These are phyloP conservation scores for Penicillium polonicum DNA, from an alignment of 2,329 filamentous ascomycete genomes.

Conservation along the genomic window DNA sequence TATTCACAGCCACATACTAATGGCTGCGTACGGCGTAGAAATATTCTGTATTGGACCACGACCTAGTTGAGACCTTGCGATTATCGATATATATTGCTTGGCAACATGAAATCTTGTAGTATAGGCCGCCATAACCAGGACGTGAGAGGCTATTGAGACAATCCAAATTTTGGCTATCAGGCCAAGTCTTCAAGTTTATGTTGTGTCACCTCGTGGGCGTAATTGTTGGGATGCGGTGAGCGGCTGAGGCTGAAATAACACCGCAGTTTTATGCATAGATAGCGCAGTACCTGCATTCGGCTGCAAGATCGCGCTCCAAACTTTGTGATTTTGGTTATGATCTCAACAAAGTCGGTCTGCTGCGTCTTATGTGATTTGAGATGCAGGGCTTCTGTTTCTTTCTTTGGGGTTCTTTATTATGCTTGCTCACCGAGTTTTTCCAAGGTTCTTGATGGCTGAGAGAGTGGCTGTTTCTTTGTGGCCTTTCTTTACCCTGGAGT, in stretches of 20 bases:
- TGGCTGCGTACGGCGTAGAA: too few species aligned
- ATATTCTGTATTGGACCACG: neutral
- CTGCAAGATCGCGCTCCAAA: constrained; percentile 11
- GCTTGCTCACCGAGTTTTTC: constrained; percentile 3
- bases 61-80: too few species aligned
- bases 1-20: neutral
- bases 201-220: constrained; percentile 16
- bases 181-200: neutral
- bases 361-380: constrained; percentile 8
- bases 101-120: neutral
- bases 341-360: constrained; percentile 14
- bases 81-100: neutral
- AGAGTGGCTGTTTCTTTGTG: neutral
- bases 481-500: neutral
- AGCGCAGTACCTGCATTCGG: constrained; percentile 21
- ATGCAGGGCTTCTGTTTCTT: neutral
- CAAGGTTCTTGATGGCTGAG: neutral
- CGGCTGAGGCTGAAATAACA: constrained; percentile 17
- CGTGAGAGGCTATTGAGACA: neutral
- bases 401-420: neutral
- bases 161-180: neutral
- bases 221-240: constrained; percentile 3
- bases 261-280: constrained; percentile 6
- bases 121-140: too few species aligned
- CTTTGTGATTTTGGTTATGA: constrained; percentile 3